Percentiles rank a stretch among this genome's conserved stretches.
Evolutionary conservation across 2,329 filamentous ascomycete genomes (phyloP).

Genomic region (Cordyceps pruinosa): DNA sequence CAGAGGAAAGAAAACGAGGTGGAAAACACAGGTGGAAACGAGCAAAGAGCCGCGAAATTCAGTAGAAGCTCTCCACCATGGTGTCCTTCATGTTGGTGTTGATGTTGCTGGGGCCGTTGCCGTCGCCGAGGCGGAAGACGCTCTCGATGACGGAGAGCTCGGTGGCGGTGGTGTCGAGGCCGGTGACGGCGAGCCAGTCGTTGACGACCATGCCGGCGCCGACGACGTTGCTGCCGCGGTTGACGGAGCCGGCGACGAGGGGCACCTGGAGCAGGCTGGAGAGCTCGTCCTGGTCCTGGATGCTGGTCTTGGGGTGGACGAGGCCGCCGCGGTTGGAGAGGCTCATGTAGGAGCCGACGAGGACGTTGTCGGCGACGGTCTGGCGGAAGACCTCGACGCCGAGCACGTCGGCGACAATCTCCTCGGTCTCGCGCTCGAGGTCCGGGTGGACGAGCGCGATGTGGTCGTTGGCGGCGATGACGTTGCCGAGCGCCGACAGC

Average conservation of each 20-base stretch:
- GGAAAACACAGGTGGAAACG: neutral
- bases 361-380: constrained; percentile 93
- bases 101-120: constrained; percentile 68
- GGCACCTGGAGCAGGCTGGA: constrained; percentile 90
- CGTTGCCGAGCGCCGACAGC: constrained; percentile 89
- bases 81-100: constrained; percentile 88
- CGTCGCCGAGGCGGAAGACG: constrained; percentile 91
- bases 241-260: constrained; percentile 88
- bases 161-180: constrained; percentile 91
- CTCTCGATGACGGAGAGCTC: constrained; percentile 94
- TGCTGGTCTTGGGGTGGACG: constrained; percentile 93
- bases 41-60: constrained; percentile 27
- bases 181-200: constrained; percentile 94
- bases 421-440: constrained; percentile 93
- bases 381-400: constrained; percentile 88
- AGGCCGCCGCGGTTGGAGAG: constrained; percentile 93
- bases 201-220: constrained; percentile 60
- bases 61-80: constrained; percentile 99
- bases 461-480: constrained; percentile 94
- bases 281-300: constrained; percentile 97
- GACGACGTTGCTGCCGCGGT: constrained; percentile 89
- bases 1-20: constrained; percentile 5
- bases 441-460: constrained; percentile 95
- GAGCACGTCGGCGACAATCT: constrained; percentile 92
- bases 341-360: constrained; percentile 94